phyloP scores from a whole-genome alignment of 129 eudicot genomes.

The Artemisia tridentata region DNA sequence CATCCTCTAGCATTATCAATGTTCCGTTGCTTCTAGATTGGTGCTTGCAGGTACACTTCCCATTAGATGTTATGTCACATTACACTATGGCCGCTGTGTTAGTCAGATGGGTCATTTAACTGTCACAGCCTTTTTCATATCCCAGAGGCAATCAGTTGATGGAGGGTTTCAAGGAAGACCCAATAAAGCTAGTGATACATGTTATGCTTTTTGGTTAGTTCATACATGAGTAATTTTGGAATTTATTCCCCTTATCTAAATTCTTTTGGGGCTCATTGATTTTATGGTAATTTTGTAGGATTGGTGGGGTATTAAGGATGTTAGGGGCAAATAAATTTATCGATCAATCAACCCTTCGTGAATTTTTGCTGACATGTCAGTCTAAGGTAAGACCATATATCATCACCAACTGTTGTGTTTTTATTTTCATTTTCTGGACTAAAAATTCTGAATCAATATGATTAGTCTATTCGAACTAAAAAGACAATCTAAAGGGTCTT shows the following conservation, averaged over 20 bases:
- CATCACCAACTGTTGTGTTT: not conserved
- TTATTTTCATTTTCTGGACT: not conserved
- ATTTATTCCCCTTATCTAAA: not conserved
- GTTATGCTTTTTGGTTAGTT: slow-evolving; percentile 92
- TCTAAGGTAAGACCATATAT: slow-evolving; percentile 51
- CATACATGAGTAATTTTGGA: not conserved
- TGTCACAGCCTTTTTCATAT: slow-evolving; percentile 16
- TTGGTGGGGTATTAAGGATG: slow-evolving; percentile 80
- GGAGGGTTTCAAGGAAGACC: slow-evolving; percentile 97
- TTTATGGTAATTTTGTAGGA: slow-evolving; percentile 43
- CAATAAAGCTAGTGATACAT: slow-evolving; percentile 89
- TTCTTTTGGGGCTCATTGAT: not conserved
- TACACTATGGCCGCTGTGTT: slow-evolving; percentile 9
- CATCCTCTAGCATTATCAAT: slow-evolving; percentile 53
- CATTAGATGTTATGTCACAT: not conserved
- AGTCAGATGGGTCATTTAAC: slow-evolving; percentile 11
- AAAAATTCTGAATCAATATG: not conserved
- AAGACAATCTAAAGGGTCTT: not conserved
- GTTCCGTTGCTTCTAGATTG: slow-evolving; percentile 83
- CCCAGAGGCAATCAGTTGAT: slow-evolving; percentile 83
- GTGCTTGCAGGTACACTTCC: slow-evolving; percentile 65
- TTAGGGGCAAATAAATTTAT: slow-evolving; percentile 72
- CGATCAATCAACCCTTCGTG: slow-evolving; percentile 48
- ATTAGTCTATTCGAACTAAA: not conserved
- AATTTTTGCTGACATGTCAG: slow-evolving; percentile 75